Conservation (phyloP, 345 rosid species). For the Eucalyptus curtisii region DNA sequence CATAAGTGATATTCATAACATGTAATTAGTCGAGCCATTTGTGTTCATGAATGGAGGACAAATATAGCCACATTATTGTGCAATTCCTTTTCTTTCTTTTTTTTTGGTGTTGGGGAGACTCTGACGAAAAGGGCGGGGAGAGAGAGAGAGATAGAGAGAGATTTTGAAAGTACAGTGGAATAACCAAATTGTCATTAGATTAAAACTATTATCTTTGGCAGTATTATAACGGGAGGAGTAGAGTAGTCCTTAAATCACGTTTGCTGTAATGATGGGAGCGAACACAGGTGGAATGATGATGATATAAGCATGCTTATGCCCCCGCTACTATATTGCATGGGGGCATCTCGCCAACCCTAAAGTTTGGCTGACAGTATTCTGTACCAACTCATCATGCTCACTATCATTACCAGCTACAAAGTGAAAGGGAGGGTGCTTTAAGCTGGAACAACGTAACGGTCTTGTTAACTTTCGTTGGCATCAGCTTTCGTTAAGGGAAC, state of each 20-base stretch:
- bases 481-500: not conserved
- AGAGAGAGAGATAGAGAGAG: not conserved
- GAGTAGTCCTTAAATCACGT: not conserved
- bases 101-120: not conserved
- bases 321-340: not conserved
- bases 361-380: not conserved
- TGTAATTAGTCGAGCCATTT: rapidly evolving
- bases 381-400: not conserved
- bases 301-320: not conserved
- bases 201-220: not conserved
- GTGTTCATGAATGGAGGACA: not conserved
- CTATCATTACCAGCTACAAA: not conserved
- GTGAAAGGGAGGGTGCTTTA: not conserved
- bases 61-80: rapidly evolving
- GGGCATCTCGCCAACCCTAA: not conserved
- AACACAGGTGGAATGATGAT: not conserved
- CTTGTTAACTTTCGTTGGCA: not conserved
- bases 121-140: not conserved
- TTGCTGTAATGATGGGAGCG: not conserved
- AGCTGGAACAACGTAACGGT: not conserved
- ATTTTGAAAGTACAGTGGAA: not conserved
- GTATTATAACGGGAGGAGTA: not conserved
- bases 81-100: not conserved
- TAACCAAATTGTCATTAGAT: not conserved
- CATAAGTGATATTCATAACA: not conserved